phyloP scores from a whole-genome alignment of 2,329 filamentous ascomycete genomes.

The Colletotrichum noveboracense region DNA sequence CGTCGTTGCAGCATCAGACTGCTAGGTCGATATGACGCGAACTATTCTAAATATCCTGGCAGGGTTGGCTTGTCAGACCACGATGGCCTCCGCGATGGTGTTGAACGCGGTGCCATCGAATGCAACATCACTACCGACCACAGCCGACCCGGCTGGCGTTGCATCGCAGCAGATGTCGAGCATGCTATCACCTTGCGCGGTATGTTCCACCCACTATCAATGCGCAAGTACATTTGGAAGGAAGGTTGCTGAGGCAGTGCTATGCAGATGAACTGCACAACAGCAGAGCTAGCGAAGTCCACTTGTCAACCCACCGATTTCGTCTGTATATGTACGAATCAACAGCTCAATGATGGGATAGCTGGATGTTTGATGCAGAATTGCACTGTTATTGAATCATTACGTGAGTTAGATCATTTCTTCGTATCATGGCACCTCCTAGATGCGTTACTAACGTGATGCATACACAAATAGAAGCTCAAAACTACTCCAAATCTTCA shows the following conservation, averaged over 20 bases:
- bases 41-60: neutral
- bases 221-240: accelerated
- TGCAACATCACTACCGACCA: neutral
- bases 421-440: neutral
- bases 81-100: neutral
- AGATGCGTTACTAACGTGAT: neutral
- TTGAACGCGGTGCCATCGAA: neutral
- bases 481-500: neutral
- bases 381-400: constrained; percentile 2
- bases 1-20: neutral
- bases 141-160: neutral
- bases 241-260: neutral
- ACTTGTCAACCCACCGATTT: neutral
- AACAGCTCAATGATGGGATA: neutral
- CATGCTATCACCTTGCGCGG: neutral
- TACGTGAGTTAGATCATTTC: neutral
- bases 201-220: neutral
- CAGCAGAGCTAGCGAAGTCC: neutral
- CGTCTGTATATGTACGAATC: neutral
- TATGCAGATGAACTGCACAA: neutral
- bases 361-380: neutral
- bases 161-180: neutral
- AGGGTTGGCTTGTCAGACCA: neutral
- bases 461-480: neutral
- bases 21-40: neutral